Evolutionary conservation across 2,329 filamentous ascomycete genomes (phyloP).

Genomic region (Hypoxylon sp.): DNA sequence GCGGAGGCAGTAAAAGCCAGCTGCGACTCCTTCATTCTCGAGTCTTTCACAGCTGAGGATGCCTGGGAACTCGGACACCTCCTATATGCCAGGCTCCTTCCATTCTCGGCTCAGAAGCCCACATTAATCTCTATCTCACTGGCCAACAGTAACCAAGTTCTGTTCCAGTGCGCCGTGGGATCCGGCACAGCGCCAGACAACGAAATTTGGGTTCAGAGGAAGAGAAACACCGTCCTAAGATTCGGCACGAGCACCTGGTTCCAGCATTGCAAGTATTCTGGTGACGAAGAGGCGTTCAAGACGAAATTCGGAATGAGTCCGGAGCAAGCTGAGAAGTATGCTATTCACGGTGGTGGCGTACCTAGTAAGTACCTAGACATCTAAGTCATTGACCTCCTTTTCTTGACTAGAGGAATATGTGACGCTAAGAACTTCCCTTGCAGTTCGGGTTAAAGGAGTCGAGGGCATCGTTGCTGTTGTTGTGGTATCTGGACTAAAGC

Average conservation of each 20-base stretch:
- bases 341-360: constrained; percentile 82
- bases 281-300: constrained; percentile 74
- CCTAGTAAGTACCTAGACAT: constrained; percentile 58
- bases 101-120: constrained; percentile 61
- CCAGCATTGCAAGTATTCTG: constrained; percentile 75
- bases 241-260: constrained; percentile 80
- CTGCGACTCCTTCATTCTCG: constrained; percentile 60
- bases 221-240: constrained; percentile 78
- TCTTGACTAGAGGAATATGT: not conserved
- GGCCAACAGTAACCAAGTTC: constrained; percentile 68
- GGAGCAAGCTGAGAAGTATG: constrained; percentile 71
- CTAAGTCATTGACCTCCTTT: not conserved
- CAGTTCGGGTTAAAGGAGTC: constrained; percentile 76
- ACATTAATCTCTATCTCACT: constrained; percentile 74
- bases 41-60: constrained; percentile 72
- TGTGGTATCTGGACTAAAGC: constrained; percentile 80
- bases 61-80: constrained; percentile 75
- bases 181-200: constrained; percentile 78
- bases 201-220: constrained; percentile 77
- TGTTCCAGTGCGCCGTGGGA: constrained; percentile 79
- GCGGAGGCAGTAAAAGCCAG: constrained; percentile 49
- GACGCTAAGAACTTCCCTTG: not conserved
- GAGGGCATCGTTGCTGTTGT: constrained; percentile 82
- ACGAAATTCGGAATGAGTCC: constrained; percentile 73
- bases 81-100: constrained; percentile 72